Evolutionary conservation across 2,329 filamentous ascomycete species (phyloP).

Genomic region (Decorospora gaudefroyi): DNA sequence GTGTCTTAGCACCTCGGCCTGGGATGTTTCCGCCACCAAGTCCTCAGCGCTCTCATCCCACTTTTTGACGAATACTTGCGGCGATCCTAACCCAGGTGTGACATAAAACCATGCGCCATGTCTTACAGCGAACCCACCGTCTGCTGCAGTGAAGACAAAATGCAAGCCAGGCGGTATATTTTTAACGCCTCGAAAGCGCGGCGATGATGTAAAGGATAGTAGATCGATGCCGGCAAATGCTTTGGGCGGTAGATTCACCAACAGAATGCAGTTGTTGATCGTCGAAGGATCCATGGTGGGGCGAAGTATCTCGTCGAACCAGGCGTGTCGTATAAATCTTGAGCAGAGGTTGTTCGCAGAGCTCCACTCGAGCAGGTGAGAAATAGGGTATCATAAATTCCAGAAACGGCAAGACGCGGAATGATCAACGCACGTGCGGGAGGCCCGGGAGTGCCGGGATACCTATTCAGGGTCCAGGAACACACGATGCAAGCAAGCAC

Average conservation of each 20-base stretch:
- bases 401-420: conserved; percentile 18
- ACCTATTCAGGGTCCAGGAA: conserved; percentile 1
- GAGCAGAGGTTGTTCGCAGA: conserved; percentile 26
- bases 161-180: conserved; percentile 63
- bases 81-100: conserved; percentile 43
- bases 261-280: conserved; percentile 46
- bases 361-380: conserved; percentile 19
- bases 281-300: conserved; percentile 43
- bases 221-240: conserved; percentile 60
- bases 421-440: conserved; percentile 20
- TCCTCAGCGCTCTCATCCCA: conserved; percentile 59
- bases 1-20: conserved; percentile 53
- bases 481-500: neutral
- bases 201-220: conserved; percentile 65
- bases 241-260: conserved; percentile 52
- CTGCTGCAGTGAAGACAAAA: conserved; percentile 64
- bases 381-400: conserved; percentile 25
- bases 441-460: conserved; percentile 1
- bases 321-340: conserved; percentile 45
- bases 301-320: conserved; percentile 43
- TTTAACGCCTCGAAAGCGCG: conserved; percentile 65
- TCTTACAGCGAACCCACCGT: conserved; percentile 62
- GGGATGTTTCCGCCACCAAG: conserved; percentile 49
- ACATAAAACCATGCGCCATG: conserved; percentile 66
- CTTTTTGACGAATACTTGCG: conserved; percentile 59